phyloP scores from a whole-genome alignment of 495 filamentous ascomycete species.

The Friedmanniomyces endolithicus region DNA sequence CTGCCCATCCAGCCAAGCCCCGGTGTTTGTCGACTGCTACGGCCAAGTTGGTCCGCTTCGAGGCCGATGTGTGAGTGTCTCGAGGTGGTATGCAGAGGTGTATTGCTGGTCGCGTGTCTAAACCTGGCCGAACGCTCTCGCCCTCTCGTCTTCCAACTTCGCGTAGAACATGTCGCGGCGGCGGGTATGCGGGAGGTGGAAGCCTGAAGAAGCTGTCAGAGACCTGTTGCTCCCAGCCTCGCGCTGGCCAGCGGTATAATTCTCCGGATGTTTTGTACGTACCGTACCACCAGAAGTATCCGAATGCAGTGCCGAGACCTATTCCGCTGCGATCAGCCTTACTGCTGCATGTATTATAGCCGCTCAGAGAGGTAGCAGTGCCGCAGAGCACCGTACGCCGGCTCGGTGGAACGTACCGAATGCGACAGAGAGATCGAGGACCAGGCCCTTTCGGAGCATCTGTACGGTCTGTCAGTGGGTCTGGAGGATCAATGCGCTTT shows the following conservation, averaged over 20 bases:
- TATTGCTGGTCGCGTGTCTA: background rate
- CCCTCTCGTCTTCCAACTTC: conserved; percentile 60
- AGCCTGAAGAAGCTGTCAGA: conserved; percentile 37
- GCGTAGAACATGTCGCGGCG: conserved; percentile 64
- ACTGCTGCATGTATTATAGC: background rate
- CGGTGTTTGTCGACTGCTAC: background rate
- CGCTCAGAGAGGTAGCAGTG: background rate
- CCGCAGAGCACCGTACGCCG: background rate
- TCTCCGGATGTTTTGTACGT: conserved; percentile 31
- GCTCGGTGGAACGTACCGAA: conserved; percentile 42
- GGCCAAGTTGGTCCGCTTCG: background rate
- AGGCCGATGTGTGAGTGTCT: background rate
- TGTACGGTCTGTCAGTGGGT: conserved; percentile 30
- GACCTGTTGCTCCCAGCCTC: no score
- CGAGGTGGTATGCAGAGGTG: background rate
- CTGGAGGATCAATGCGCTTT: conserved; percentile 7
- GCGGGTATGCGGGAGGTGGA: conserved; percentile 65
- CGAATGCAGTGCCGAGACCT: conserved; percentile 58
- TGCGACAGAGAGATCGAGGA: conserved; percentile 67
- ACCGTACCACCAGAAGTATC: conserved; percentile 76
- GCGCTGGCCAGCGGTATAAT: no score
- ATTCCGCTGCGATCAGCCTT: conserved; percentile 9
- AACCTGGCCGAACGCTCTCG: conserved; percentile 31
- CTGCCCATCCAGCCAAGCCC: background rate
- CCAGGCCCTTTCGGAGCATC: conserved; percentile 62